These are phyloP conservation scores for Kurtzmaniella fragi DNA, from an alignment of 805 yeast genomes.

Conservation along the genomic window DNA sequence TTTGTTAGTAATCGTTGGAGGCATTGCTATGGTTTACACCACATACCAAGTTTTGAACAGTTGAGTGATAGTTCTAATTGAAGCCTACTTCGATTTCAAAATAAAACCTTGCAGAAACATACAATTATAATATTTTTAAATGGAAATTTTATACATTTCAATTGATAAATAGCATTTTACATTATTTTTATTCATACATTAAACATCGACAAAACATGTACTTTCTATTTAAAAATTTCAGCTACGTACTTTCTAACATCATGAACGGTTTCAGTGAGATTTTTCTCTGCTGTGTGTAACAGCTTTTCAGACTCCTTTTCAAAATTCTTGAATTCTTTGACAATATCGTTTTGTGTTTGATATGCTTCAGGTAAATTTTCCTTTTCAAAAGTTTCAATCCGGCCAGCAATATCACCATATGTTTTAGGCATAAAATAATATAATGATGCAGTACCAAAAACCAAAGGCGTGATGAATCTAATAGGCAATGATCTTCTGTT, in stretches of 20 bases:
- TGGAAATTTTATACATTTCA: constrained; percentile 9
- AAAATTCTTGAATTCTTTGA: constrained; percentile 6
- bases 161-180: no score
- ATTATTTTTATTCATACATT: no score
- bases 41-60: constrained; percentile 48
- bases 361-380: constrained; percentile 27
- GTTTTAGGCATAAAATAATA: constrained; percentile 52
- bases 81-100: constrained; percentile 1
- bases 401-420: constrained; percentile 24
- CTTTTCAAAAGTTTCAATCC: constrained; percentile 20
- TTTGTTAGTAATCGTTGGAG: constrained; percentile 50
- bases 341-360: constrained; percentile 16
- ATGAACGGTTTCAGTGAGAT: constrained; percentile 19
- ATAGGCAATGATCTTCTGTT: constrained; percentile 43
- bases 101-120: neutral
- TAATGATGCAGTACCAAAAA: constrained; percentile 41
- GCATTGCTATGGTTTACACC: constrained; percentile 60
- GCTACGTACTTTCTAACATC: constrained; percentile 17
- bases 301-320: constrained; percentile 9
- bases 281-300: constrained; percentile 9
- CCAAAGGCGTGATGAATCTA: constrained; percentile 47
- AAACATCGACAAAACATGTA: constrained; percentile 2
- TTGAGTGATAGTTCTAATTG: constrained; percentile 1
- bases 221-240: constrained; percentile 6
- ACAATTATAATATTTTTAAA: constrained; percentile 8